These are phyloP conservation scores for Candida maesae DNA, from an alignment of 805 yeast species.

Conservation along the genomic window DNA sequence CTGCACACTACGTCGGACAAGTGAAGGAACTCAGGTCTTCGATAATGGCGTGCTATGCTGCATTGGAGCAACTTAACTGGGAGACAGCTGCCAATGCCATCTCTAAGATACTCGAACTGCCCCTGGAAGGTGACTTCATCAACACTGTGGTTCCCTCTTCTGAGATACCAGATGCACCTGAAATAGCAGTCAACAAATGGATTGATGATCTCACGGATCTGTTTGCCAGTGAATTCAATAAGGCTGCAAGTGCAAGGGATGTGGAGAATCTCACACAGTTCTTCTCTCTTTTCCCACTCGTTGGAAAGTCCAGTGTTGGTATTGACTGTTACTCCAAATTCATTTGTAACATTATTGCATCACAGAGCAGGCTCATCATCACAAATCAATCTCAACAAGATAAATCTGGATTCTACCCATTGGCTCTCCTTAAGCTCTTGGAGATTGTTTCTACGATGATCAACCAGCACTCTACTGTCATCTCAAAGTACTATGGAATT, in stretches of 20 bases:
- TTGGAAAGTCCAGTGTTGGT: constrained; percentile 69
- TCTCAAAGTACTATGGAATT: constrained; percentile 66
- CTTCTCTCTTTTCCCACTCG: constrained; percentile 84
- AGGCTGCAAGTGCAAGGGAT: constrained; percentile 63
- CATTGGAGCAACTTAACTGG: constrained; percentile 70
- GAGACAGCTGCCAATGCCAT: constrained; percentile 74
- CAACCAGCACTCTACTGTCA: constrained; percentile 80
- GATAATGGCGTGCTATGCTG: constrained; percentile 60
- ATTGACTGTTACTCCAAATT: constrained; percentile 79
- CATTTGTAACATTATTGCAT: constrained; percentile 78
- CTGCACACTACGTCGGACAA: constrained; percentile 60
- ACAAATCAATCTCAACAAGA: constrained; percentile 38
- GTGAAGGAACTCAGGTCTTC: constrained; percentile 64
- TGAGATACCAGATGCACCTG: constrained; percentile 80
- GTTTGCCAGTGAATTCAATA: constrained; percentile 60
- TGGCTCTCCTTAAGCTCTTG: constrained; percentile 62
- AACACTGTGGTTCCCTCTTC: constrained; percentile 79
- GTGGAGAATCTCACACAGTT: constrained; percentile 70
- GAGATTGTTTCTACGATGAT: constrained; percentile 83
- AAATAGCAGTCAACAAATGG: constrained; percentile 52
- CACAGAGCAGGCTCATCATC: constrained; percentile 68
- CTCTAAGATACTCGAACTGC: constrained; percentile 47
- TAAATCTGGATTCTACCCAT: constrained; percentile 52
- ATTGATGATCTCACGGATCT: constrained; percentile 50
- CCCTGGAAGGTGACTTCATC: constrained; percentile 69